Evolutionary conservation across 768 basidiomycete species (phyloP), one percentile per base, ranked within the genome.

Genomic region (Auricularia sp.): DNA sequence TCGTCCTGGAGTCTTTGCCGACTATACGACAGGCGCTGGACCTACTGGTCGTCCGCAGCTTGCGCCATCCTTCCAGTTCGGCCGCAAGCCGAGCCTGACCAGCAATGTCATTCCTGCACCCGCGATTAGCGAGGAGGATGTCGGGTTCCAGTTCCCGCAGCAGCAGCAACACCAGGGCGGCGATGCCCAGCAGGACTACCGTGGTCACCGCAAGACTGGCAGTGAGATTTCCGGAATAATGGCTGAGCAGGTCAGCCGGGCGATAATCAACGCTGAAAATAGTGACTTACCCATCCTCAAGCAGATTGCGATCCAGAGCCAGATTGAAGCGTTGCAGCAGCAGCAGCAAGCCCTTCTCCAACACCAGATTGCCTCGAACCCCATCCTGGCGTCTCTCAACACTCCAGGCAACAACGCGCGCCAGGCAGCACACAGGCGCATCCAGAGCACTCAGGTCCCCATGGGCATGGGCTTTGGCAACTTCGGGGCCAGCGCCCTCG

Each of bases 41-140:
- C 85, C 90, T 16, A 83, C 88, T 35, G 88, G 91, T 56, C 86
- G 93, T 67, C 93, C 92, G 45, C 92, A 94, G 73, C 84, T 95
- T 45, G 92, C 92, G 11, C 93, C 93, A n/a, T 81, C 82, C 61
- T 96, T 97, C 76, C 92, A 88, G 81, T 97, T 95, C 74, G 94
- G 93, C 61, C 56, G 84, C 86, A 64, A 77, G 77, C 69, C 85
- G 34, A 85, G 82, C 71, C 76, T 79, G 74, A 75, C 47, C 35
- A 77, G 80, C 33, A 80, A 83, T 13, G 80, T 88, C 76, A 42
- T 62, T 8, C 66, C 63, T 8, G 88, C 85, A 3, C 88, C 89
- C 35, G 79, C 89, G 42, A 88, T 90, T 71, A 88, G 82, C 66
- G 90, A 92, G 73, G 92, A 92, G 67, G 92, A 92, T 70, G 75